Evolutionary conservation across 192 early-diverging fungal genomes (phyloP), one percentile per base, ranked within the genome.

Genomic region (Phlyctochytrium planicorne): DNA sequence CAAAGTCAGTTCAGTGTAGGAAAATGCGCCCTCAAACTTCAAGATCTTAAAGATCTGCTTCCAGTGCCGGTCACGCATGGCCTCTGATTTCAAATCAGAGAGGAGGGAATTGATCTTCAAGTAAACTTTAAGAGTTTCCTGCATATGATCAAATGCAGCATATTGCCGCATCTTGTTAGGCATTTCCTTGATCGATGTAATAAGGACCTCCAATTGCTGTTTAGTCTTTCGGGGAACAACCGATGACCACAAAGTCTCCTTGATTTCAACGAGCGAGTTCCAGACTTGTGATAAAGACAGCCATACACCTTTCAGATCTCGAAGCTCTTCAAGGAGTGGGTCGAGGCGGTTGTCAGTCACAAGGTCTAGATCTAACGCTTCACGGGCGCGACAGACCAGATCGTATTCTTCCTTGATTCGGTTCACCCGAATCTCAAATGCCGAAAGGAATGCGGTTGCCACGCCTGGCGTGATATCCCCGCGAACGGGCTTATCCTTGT

Each of bases 81-180:
- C 96, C 61, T 97, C 98, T 0, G 96, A 97, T 76, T 97, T 97
- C 34, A 99, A 83, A 25, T 97, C 96, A 2, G 88, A 79, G 20
- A 98, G 68, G 27, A 93, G 73, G 0, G 86, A 68, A 76, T 97
- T 94, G 27, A 90, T 85, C 79, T 93, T 92, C 34, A 96, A 78
- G 63, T 91, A 85, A 1, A 79, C 75, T 34, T 90, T 85, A 60
- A 99, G 78, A 23, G 85, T 85, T 59, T 94, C 90, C 66, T 98
- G 95, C 53, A 96, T 84, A 67, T 91, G 93, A 72, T 98, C 94
- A 66, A 91, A 98, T 0, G 98, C 96, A 2, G 92, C 93, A 82
- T 99, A 99, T 72, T 94, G 91, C 20, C 96, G 88, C 91, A 97
- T 96, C 53, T 91, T 90, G 81, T 87, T 93, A n/a, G 93, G 94